phyloP scores from a whole-genome alignment of 2,329 filamentous ascomycete species.

The Alternaria brassicicola region DNA sequence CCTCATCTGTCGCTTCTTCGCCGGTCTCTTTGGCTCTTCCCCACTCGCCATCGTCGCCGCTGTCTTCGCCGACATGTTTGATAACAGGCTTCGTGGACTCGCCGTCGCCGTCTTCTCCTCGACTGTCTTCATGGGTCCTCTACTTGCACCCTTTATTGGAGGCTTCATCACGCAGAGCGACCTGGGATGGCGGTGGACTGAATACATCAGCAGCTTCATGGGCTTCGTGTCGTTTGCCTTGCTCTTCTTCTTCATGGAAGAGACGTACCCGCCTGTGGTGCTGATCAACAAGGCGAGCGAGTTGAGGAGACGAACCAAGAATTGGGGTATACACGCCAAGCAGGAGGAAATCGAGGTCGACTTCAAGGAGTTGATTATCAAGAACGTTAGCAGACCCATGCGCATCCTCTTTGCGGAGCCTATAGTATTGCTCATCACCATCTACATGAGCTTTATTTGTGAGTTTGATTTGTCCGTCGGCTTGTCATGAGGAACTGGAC shows the following conservation, averaged over 20 bases:
- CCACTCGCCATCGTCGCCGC: constrained; percentile 59
- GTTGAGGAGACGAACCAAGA: constrained; percentile 60
- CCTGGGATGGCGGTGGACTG: constrained; percentile 62
- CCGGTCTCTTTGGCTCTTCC: constrained; percentile 61
- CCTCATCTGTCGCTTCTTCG: constrained; percentile 60
- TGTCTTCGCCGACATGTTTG: constrained; percentile 64
- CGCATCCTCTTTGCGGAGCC: constrained; percentile 58
- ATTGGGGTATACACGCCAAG: constrained; percentile 68
- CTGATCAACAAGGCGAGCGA: constrained; percentile 63
- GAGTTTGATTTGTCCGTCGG: constrained; percentile 9
- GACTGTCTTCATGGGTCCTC: constrained; percentile 58
- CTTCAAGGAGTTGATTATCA: constrained; percentile 56
- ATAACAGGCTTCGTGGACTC: constrained; percentile 52
- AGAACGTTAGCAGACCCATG: constrained; percentile 60
- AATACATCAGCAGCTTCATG: constrained; percentile 62
- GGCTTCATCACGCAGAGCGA: constrained; percentile 58
- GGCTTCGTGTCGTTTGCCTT: constrained; percentile 58
- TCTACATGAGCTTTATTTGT: constrained; percentile 54
- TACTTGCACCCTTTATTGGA: constrained; percentile 61
- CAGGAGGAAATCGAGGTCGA: constrained; percentile 61
- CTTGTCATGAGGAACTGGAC: neutral
- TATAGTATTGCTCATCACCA: constrained; percentile 55
- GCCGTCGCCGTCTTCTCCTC: constrained; percentile 59
- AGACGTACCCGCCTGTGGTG: constrained; percentile 65
- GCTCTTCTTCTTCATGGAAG: constrained; percentile 60